Conservation (phyloP, 768 basidiomycete species). For the Suillus lakei region DNA sequence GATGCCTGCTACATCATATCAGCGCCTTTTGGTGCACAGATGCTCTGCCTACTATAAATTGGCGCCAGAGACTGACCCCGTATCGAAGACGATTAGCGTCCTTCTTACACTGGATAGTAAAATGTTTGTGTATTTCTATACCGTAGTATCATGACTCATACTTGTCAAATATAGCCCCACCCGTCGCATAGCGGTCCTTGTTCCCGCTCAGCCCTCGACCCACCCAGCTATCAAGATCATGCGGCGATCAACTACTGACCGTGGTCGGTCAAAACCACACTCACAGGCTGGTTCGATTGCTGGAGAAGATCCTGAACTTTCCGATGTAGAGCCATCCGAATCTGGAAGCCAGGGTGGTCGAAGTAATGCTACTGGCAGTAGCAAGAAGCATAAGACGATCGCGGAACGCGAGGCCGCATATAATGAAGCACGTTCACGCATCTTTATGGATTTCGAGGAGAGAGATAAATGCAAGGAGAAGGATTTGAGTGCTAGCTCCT, state of each 20-base stretch:
- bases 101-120: conserved; percentile 63
- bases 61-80: conserved; percentile 67
- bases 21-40: conserved; percentile 84
- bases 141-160: conserved; percentile 16
- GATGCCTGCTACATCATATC: conserved; percentile 76
- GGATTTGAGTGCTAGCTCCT: conserved; percentile 78
- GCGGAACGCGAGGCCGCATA: conserved; percentile 91
- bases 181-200: conserved; percentile 74
- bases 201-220: conserved; percentile 69
- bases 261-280: conserved; percentile 57
- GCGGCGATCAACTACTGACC: conserved; percentile 65
- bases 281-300: conserved; percentile 77
- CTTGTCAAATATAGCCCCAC: conserved; percentile 53
- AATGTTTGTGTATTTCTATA: conserved; percentile 58
- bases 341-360: conserved; percentile 76
- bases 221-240: conserved; percentile 91
- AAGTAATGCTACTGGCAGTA: conserved; percentile 63
- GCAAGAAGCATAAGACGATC: conserved; percentile 77
- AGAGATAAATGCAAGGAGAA: conserved; percentile 69
- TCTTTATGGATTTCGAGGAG: conserved; percentile 85
- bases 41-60: conserved; percentile 84
- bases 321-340: conserved; percentile 82
- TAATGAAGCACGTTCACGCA: conserved; percentile 82
- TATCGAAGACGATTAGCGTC: conserved; percentile 67
- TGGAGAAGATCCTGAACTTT: conserved; percentile 77